Evolutionary conservation across 345 rosid species (phyloP), one percentile per base, ranked within the genome.

Genomic region (Stellera chamaejasme): DNA sequence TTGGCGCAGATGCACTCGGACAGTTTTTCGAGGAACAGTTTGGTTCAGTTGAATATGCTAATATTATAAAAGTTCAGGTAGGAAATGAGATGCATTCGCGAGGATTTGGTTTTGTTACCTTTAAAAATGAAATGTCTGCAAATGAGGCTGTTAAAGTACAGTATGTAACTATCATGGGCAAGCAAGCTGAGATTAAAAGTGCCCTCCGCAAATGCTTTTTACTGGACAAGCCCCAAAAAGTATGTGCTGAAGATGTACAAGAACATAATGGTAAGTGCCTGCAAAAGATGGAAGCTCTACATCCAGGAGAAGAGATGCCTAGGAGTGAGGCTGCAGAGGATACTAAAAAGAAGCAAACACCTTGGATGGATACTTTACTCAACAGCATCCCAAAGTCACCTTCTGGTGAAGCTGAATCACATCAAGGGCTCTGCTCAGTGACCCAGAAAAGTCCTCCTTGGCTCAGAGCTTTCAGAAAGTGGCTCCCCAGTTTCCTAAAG

Each of bases 41-140:
- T 70, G 90, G 90, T 28, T 27, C 70, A 2, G 85, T 83, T 44
- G 83, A 76, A 59, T 72, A 74, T 64, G 82, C 86, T 15, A 52
- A 7, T 41, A 67, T 83, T 50, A 26, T 67, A 16, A 71, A 47
- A 66, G 10, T 46, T 56, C 70, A 50, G 63, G 13, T 57, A 43
- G 77, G 68, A 55, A 66, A 72, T 50, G 59, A 51, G 64, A 16
- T 54, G 27, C 62, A 54, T 32, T 73, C 84, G 16, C 72, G 82
- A 26, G 81, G 90, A 59, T 81, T 78, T 73, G 90, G 90, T 32
- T 78, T 74, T 43, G 76, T 83, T 32, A 81, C 69, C 67, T 83
- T 83, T 54, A 75, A 72, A 58, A 61, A 72, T 12, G 79, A 75
- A 47, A 65, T 59, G 64, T 78, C 83, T 61, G 80, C 66, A 53